phyloP scores from a whole-genome alignment of 2,329 filamentous ascomycete species.

The Sarocladium oryzae region DNA sequence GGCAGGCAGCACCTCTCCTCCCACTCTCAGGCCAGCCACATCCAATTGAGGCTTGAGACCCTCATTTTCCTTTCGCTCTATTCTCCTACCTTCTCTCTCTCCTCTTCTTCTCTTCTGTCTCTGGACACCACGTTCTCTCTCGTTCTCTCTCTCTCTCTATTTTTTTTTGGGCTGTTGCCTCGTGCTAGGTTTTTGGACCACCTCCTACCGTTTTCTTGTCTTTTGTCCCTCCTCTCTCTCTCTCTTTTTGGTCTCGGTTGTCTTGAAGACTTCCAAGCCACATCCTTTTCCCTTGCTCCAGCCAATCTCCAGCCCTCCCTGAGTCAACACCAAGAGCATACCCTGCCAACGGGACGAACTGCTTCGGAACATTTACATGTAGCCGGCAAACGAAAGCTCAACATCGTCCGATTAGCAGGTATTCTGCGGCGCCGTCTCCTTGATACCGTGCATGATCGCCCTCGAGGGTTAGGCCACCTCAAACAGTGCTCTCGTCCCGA shows the following conservation, averaged over 20 bases:
- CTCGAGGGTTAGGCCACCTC: constrained; percentile 4
- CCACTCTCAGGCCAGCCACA: too few species aligned
- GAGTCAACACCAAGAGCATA: neutral
- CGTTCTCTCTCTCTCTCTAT: too few species aligned
- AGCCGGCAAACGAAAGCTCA: constrained; percentile 1
- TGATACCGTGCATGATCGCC: constrained; percentile 4
- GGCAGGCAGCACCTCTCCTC: neutral
- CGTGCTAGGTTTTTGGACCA: neutral
- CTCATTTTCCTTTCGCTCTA: neutral
- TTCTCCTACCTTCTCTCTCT: neutral
- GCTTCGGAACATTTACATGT: neutral
- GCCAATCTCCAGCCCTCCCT: neutral
- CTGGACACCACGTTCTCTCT: neutral
- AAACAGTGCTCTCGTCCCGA: constrained; percentile 1
- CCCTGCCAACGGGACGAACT: neutral
- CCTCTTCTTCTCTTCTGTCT: neutral
- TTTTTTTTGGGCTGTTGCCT: neutral
- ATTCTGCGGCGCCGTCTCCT: constrained; percentile 4
- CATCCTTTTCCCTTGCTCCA: neutral
- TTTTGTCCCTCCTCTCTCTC: neutral
- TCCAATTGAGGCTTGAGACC: neutral
- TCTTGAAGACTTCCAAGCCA: constrained; percentile 7
- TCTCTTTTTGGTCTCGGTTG: constrained; percentile 4
- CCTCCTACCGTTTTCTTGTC: neutral
- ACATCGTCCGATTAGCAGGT: neutral